Evolutionary conservation across 352 stramenopile genomes (phyloP).

Genomic region (Phytopythium vexans): DNA sequence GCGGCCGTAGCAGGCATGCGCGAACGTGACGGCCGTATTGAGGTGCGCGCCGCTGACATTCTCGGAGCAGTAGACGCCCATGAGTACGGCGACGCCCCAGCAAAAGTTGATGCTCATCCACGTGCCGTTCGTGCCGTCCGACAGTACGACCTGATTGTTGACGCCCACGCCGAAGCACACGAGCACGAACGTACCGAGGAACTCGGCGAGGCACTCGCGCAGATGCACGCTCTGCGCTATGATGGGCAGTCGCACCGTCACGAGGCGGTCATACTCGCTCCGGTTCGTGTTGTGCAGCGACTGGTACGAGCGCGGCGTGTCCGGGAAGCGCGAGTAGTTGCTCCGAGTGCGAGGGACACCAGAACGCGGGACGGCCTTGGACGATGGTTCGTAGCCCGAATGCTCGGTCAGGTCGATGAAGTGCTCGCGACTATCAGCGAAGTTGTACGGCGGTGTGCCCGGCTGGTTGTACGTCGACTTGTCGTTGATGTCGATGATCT

Average conservation of each 20-base stretch:
- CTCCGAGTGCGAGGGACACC: slow-evolving; percentile 14
- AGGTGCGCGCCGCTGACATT: slow-evolving; percentile 54
- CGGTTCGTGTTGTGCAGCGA: slow-evolving; percentile 30
- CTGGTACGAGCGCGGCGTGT: slow-evolving; percentile 11
- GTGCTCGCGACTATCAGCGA: slow-evolving; percentile 6
- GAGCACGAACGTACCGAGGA: slow-evolving; percentile 21
- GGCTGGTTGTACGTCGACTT: slow-evolving; percentile 6
- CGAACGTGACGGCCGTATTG: slow-evolving; percentile 59
- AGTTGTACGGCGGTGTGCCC: slow-evolving; percentile 5
- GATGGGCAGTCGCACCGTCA: slow-evolving; percentile 6
- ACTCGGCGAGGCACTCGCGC: slow-evolving; percentile 41
- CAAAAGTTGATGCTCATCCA: slow-evolving; percentile 40
- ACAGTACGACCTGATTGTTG: slow-evolving; percentile 56
- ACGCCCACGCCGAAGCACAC: slow-evolving; percentile 30
- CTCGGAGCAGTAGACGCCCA: slow-evolving; percentile 52
- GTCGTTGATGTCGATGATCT: slow-evolving; percentile 9
- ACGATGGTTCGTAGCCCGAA: slow-evolving; percentile 3
- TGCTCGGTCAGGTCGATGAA: slow-evolving; percentile 7
- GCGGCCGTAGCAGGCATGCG: slow-evolving; percentile 37
- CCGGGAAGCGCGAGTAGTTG: slow-evolving; percentile 20
- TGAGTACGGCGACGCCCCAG: slow-evolving; percentile 51
- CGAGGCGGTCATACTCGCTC: slow-evolving; percentile 20
- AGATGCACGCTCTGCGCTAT: slow-evolving; percentile 15
- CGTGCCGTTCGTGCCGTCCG: slow-evolving; percentile 37
- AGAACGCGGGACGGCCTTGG: slow-evolving; percentile 10